Base-by-base conservation (phyloP, 2,329 filamentous ascomycete species). In the Diaporthe aspalathi region DNA sequence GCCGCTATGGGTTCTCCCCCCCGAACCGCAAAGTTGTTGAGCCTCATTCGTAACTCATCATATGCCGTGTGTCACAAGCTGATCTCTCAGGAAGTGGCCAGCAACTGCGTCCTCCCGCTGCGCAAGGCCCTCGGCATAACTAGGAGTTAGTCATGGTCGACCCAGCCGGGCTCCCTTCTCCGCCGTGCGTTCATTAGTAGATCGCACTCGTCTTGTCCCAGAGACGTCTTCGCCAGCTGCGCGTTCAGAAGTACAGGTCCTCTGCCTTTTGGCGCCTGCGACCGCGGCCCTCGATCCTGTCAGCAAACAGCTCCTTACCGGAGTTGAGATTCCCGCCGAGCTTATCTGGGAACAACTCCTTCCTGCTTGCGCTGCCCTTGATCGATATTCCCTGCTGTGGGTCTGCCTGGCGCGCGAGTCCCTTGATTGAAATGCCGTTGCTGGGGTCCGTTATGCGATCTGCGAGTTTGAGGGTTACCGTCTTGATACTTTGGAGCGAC, bases 321-420 rank as follows among this genome's bases (percentile, higher is more conserved):
- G 86, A 81, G 77, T 93, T 93, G 32, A 83, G 84, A 22, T 56
- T 62, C n/a, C 56, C 65, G 57, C 49, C 54, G 54, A 90, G 87
- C 74, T 89, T 92, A 20, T 85, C 85, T 0, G 92, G 92, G 76
- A 94, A 94, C 24, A 94, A 80, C 79, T 94, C 92, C 74, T 88
- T 91, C 2, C 85, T 87, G 76, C 81, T 83, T 14, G 89, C 89
- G 2, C 85, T 83, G 2, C 92, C 92, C 77, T 92, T 94, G 79
- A 94, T 94, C 14, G 86, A 84, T 73, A 93, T 87, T 0, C 87
- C 89, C 29, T 83, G 82, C 38, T 84, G 78, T 43, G 82, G 80
- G 35, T 83, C 81, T 68, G 81, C 82, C 72, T 86, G 84, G 66
- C 79, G 82, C 6, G 89, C 86, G 20, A 84, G 76, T 24, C 91